Evolutionary conservation across 1,284 basidiomycete genomes (phyloP).

Genomic region (Ceratorhiza oryzae-sativae): DNA sequence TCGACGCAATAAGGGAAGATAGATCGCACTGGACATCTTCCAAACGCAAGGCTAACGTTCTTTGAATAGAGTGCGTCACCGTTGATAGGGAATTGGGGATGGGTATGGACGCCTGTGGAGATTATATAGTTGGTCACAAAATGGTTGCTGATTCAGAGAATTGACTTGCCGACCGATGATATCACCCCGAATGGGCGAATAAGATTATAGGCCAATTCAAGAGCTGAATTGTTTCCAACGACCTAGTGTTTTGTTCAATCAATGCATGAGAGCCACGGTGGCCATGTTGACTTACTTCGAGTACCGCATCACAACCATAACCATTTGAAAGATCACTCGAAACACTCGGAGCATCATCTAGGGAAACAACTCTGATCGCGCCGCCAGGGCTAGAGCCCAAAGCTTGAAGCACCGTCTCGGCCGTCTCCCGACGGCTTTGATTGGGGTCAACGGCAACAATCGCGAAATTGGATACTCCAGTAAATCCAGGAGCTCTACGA

Average conservation of each 20-base stretch:
- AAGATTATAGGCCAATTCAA: constrained; percentile 76
- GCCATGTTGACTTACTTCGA: constrained; percentile 60
- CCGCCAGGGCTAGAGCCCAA: constrained; percentile 12
- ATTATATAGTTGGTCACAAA: not conserved
- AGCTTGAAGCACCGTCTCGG: constrained; percentile 35
- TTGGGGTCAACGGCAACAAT: constrained; percentile 70
- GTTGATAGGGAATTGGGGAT: constrained; percentile 48
- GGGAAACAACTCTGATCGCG: constrained; percentile 54
- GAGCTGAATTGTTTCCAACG: constrained; percentile 77
- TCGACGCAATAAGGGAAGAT: constrained; percentile 79
- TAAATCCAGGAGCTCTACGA: constrained; percentile 65
- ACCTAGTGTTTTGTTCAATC: constrained; percentile 59
- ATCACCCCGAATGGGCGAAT: constrained; percentile 83
- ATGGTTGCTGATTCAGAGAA: not conserved
- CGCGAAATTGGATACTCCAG: constrained; percentile 55
- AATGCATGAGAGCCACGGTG: not conserved
- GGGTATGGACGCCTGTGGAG: constrained; percentile 45
- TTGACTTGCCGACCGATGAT: constrained; percentile 74
- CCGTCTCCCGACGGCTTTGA: constrained; percentile 53
- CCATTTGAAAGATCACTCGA: constrained; percentile 62
- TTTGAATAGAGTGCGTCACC: constrained; percentile 75
- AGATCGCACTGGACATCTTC: constrained; percentile 83
- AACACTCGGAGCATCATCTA: constrained; percentile 60
- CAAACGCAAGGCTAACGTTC: constrained; percentile 82
- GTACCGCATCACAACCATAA: constrained; percentile 66